Conservation (phyloP, 768 basidiomycete genomes). For the Pleurotus giganteus region DNA sequence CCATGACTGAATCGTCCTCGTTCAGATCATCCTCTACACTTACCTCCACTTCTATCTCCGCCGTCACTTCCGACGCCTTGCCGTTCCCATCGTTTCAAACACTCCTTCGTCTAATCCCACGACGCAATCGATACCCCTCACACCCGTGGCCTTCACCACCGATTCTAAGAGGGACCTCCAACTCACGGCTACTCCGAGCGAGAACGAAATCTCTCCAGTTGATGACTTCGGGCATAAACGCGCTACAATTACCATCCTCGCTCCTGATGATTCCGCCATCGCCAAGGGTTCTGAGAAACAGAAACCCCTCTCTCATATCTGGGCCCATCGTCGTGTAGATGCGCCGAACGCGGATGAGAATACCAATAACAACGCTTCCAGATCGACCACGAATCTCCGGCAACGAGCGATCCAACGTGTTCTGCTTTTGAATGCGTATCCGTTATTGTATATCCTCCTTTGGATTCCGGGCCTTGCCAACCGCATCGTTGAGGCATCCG, state of each 20-base stretch:
- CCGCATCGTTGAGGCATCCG: conserved; percentile 13
- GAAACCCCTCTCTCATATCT: too few species aligned
- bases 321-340: background rate
- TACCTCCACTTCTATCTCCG: background rate
- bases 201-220: background rate
- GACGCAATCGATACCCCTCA: background rate
- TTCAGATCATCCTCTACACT: background rate
- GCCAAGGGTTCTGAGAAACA: too few species aligned
- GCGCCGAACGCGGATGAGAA: too few species aligned
- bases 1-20: background rate
- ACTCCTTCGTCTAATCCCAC: background rate
- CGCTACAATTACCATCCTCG: background rate
- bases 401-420: conserved; percentile 2
- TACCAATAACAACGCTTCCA: background rate
- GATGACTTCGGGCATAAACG: background rate
- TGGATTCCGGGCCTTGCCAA: conserved; percentile 15
- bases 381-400: background rate
- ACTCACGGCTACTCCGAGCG: background rate
- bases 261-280: too few species aligned
- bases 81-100: background rate
- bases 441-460: conserved; percentile 14
- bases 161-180: background rate
- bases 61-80: background rate
- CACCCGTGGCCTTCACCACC: background rate
- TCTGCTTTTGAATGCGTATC: conserved; percentile 15